Evolutionary conservation across 805 yeast genomes (phyloP), one percentile per base, ranked within the genome.

Genomic region (Wickerhamiella occidentalis): DNA sequence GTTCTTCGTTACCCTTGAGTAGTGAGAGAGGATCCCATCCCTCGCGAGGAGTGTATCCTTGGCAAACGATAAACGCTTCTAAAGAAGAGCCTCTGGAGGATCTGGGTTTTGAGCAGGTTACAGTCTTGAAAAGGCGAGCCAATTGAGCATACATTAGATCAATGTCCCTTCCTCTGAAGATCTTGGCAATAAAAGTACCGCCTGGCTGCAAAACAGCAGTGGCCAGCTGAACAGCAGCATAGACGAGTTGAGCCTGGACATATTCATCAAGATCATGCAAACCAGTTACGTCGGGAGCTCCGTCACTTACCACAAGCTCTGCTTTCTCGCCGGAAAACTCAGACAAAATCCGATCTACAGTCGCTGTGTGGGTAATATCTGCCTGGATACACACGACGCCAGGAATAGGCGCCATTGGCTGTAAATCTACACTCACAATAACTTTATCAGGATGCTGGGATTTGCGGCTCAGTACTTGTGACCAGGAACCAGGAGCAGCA

Each of bases 231-330:
- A 92, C 68, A 1, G 98, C 98, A 36, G 96, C 82, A 57, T 88
- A 70, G 47, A 92, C 84, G 51, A 92, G 70, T 63, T 92, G 97
- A 2, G 95, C 96, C 68, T 92, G 98, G 51, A 92, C 84, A 62
- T 90, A 92, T 65, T 92, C 98, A 64, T 92, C 98, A 52, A 92
- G 70, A 65, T 92, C 98, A 63, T 92, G 98, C 47, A 92, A 67
- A 0, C 98, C 98, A 0, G 98, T 92, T 19, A 92, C 98, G 67
- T 92, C 98, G 1, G 98, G 98, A 0, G 98, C 98, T 51, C 98
- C 98, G 64, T 92, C 97, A 40, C 94, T 82, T 59, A 95, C 86
- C 0, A 92, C 95, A 62, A 90, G 82, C 64, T 92, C 98, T 0
- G 97, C 97, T 50, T 83, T 80, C 56, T 85, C 85, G 36, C 96